Evolutionary conservation across 208 protist species (phyloP).

Genomic region (Acanthamoeba divionensis): DNA sequence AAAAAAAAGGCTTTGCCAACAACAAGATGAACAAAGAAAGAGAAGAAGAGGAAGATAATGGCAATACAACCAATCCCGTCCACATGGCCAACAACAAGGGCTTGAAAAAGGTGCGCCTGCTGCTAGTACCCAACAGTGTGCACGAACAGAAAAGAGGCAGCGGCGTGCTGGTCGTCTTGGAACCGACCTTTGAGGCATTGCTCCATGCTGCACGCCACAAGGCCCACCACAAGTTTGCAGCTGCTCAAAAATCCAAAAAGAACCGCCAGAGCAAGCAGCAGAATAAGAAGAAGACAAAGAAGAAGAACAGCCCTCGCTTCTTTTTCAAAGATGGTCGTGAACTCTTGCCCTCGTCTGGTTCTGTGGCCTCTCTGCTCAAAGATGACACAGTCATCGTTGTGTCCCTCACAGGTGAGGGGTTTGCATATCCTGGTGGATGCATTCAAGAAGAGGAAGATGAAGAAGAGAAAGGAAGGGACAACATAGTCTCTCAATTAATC

Average conservation of each 20-base stretch:
- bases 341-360: background rate
- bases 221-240: background rate
- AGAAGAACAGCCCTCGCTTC: background rate
- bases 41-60: background rate
- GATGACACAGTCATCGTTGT: slow-evolving; percentile 17
- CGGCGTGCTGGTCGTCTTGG: background rate
- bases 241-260: background rate
- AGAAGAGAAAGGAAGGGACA: no score
- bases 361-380: background rate
- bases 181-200: background rate
- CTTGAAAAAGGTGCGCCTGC: slow-evolving; percentile 3
- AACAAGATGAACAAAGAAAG: no score
- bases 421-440: background rate
- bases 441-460: background rate
- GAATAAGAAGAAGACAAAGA: background rate
- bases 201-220: slow-evolving; percentile 22
- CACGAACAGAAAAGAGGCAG: background rate
- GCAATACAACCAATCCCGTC: background rate
- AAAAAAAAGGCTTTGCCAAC: no score
- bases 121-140: slow-evolving; percentile 1
- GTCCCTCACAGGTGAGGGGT: slow-evolving; percentile 10
- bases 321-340: background rate
- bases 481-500: background rate
- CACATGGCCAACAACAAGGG: background rate
- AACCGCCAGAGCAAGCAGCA: background rate